Evolutionary conservation across 192 early-diverging fungal genomes (phyloP).

Genomic region (Rhizoclosmatium globosum): DNA sequence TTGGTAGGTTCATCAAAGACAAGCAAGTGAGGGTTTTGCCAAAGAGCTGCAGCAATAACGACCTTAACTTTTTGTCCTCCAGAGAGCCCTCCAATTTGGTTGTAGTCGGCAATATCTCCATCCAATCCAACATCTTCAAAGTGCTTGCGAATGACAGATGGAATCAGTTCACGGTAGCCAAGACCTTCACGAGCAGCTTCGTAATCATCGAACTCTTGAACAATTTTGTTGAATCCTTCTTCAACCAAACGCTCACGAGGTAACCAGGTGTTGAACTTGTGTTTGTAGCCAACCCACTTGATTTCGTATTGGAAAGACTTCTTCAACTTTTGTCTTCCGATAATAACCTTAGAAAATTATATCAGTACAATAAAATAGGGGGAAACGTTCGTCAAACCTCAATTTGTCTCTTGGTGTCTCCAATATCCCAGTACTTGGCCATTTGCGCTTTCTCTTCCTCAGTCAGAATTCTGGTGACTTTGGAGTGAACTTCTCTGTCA

Average conservation of each 20-base stretch:
- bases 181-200: conserved; percentile 79
- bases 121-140: conserved; percentile 80
- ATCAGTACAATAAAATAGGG: conserved; percentile 24
- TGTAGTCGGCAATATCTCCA: conserved; percentile 77
- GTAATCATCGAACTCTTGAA: conserved; percentile 80
- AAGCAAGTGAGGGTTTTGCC: conserved; percentile 90
- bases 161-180: conserved; percentile 69
- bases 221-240: conserved; percentile 75
- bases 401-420: conserved; percentile 65
- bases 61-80: conserved; percentile 90
- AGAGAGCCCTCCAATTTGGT: conserved; percentile 71
- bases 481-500: conserved; percentile 80
- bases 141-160: conserved; percentile 75
- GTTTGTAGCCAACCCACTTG: conserved; percentile 75
- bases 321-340: conserved; percentile 75
- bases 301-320: conserved; percentile 85
- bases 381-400: conserved; percentile 53
- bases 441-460: conserved; percentile 72
- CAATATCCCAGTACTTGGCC: conserved; percentile 61
- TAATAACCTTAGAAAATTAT: conserved; percentile 35
- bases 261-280: conserved; percentile 79
- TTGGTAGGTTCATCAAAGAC: conserved; percentile 85
- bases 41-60: conserved; percentile 84
- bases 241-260: conserved; percentile 72
- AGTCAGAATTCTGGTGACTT: conserved; percentile 73